Evolutionary conservation across 2,329 filamentous ascomycete genomes (phyloP), one percentile per base, ranked within the genome.

Genomic region (Trichoderma brevicompactum): DNA sequence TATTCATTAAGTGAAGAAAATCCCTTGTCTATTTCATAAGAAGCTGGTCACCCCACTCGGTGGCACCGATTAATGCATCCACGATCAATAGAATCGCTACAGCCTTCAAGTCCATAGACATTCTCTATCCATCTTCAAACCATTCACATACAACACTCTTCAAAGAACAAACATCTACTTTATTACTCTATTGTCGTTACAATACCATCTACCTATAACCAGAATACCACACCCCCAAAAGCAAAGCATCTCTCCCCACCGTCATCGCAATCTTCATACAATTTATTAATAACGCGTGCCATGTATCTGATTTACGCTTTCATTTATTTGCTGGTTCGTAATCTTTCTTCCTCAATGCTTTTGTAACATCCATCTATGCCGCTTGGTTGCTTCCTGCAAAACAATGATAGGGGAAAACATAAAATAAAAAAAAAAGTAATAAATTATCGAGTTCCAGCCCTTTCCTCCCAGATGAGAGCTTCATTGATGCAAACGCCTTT

Each of bases 321-420:
- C 53, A 60, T 67, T 55, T 62, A 61, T 65, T 44, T 64, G 52
- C 56, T 56, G 56, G 23, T 62, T 48, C 64, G 43, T 67, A 59
- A 70, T 69, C 64, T 69, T 54, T 67, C 67, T 69, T 54, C 66
- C 67, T 70, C 64, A 64, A 68, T 70, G 66, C 67, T 68, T 68
- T 70, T 70, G 17, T 61, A 64, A 67, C 65, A 68, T 66, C 64
- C 66, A 58, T 70, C 69, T 70, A 70, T 70, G 61, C 64, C 68
- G 68, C 67, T 28, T 66, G 46, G 59, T 49, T 63, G 58, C 65
- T 66, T 34, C 23, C 44, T 58, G 50, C 64, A 66, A 59, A 65
- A 60, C 53, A 56, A 46, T 40, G 9, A 43, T 38, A 43, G 38
- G 56, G 44, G 62, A 66, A 19, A 28, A 50, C 34, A 48, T 55